These are phyloP conservation scores for Penicillium sp. DNA, from an alignment of 2,329 filamentous ascomycete species.

Conservation along the genomic window DNA sequence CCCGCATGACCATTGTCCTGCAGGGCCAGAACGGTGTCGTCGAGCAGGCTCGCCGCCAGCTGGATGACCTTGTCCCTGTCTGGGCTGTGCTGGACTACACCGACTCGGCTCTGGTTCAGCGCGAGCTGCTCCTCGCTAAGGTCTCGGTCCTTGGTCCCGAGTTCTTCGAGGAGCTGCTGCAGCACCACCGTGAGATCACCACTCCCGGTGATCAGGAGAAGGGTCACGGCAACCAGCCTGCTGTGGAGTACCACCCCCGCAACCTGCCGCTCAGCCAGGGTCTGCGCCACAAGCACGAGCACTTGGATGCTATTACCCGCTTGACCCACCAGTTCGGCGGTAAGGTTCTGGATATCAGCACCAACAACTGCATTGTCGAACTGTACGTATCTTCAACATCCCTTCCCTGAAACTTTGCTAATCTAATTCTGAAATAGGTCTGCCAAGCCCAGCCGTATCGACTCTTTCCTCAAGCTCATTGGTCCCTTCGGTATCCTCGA, in stretches of 20 bases:
- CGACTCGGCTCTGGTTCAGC: constrained; percentile 85
- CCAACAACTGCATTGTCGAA: constrained; percentile 97
- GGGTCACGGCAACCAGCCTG: constrained; percentile 12
- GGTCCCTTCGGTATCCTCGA: constrained; percentile 94
- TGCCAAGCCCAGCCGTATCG: constrained; percentile 89
- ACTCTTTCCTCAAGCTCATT: constrained; percentile 96
- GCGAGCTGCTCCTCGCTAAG: constrained; percentile 92
- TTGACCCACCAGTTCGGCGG: constrained; percentile 96
- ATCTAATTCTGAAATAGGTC: constrained; percentile 56
- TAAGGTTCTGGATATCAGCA: constrained; percentile 97
- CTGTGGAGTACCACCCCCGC: constrained; percentile 80
- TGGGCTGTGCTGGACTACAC: constrained; percentile 99
- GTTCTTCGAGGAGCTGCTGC: constrained; percentile 95
- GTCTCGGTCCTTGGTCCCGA: constrained; percentile 95
- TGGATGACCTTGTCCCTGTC: constrained; percentile 95
- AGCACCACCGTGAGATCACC: constrained; percentile 91
- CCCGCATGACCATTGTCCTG: constrained; percentile 97
- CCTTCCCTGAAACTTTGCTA: neutral
- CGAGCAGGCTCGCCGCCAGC: constrained; percentile 90
- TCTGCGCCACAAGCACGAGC: constrained; percentile 93
- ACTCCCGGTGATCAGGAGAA: constrained; percentile 46
- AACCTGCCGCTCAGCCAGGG: constrained; percentile 84
- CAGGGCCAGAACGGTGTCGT: constrained; percentile 96
- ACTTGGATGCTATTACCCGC: constrained; percentile 93
- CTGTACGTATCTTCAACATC: constrained; percentile 61